Evolutionary conservation across 2,329 filamentous ascomycete genomes (phyloP), one percentile per base, ranked within the genome.

Genomic region (Aspergillus costaricaensis): DNA sequence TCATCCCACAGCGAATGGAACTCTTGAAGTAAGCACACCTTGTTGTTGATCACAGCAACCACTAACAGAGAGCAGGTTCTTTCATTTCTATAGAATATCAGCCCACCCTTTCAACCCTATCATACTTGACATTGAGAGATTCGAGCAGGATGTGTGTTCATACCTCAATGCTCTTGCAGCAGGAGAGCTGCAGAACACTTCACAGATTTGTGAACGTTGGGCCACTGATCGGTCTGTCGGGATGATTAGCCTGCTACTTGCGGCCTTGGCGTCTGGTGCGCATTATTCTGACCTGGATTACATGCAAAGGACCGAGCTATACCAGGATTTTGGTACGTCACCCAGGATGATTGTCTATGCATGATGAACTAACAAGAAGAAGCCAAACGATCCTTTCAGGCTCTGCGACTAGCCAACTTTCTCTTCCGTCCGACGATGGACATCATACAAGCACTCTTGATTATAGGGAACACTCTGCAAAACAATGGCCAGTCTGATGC

Each of bases 341-440:
- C n/a, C 14, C n/a, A 5, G n/a, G 14, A 17, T 8, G 10, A 5
- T 36, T 36, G 12, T 21, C 5, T 4, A 14, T 32, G 9, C 14
- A 5, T 17, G 23, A 7, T 36, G 32, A 15, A 41, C 47, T 39
- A 1, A 47, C 30, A 5, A 32, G 8, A 1, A 7, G 14, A 55
- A 73, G 71, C 68, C 14, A 68, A 67, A n/a, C 65, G 68, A 3
- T 72, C 68, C 5, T 72, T 73, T 57, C 83, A 86, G 63, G 85
- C 83, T 61, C 74, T 86, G 2, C 80, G 84, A 1, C 80, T 86
- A 58, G 82, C 82, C 3, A 86, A 86, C 61, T 86, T 86, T 65
- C 72, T 86, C 1, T 85, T 84, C 2, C 80, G 83, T 48, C 81
- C 83, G 6, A 82, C 80, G 2, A 66, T 85, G 38, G 82, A 86